Percentiles rank a stretch among this genome's conserved stretches.
These are phyloP conservation scores for Parachlorella kessleri DNA, from an alignment of 139 green algal genomes.

Conservation along the genomic window DNA sequence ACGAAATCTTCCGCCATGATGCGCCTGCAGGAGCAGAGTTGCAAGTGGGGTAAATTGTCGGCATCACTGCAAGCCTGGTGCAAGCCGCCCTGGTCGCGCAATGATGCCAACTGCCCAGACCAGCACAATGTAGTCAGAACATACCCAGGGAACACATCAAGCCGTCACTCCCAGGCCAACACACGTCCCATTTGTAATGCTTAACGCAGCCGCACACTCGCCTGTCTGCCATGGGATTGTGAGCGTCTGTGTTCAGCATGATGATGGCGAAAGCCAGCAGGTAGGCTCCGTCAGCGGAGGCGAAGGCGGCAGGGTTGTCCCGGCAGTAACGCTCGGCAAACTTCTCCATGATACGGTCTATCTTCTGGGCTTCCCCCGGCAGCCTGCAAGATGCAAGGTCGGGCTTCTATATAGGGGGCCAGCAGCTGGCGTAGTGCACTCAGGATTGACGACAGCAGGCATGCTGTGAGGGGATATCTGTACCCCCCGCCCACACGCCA, in stretches of 20 bases:
- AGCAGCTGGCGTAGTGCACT: no score
- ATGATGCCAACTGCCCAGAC: no score
- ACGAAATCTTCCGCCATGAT: slow-evolving; percentile 83
- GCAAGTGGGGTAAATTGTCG: no score
- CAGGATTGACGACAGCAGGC: no score
- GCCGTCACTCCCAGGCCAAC: no score
- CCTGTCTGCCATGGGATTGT: slow-evolving; percentile 91
- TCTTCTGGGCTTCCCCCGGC: slow-evolving; percentile 88
- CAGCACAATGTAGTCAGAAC: no score
- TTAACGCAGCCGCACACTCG: no score
- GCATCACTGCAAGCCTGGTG: neutral
- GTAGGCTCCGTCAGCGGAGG: slow-evolving; percentile 83
- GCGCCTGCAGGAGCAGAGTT: slow-evolving; percentile 34
- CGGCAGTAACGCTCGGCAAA: slow-evolving; percentile 80
- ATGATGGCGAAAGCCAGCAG: slow-evolving; percentile 91
- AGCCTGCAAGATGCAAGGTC: slow-evolving; percentile 23
- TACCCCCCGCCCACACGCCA: no score
- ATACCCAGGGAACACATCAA: no score
- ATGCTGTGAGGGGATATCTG: no score
- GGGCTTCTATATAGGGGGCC: neutral
- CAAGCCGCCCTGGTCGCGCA: no score
- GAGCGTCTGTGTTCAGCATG: slow-evolving; percentile 97
- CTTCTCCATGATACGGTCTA: slow-evolving; percentile 94
- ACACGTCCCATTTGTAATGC: no score
- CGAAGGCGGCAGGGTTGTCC: slow-evolving; percentile 76